Conservation (phyloP, 768 basidiomycete species). For the Rhizopogon vesiculosus region DNA sequence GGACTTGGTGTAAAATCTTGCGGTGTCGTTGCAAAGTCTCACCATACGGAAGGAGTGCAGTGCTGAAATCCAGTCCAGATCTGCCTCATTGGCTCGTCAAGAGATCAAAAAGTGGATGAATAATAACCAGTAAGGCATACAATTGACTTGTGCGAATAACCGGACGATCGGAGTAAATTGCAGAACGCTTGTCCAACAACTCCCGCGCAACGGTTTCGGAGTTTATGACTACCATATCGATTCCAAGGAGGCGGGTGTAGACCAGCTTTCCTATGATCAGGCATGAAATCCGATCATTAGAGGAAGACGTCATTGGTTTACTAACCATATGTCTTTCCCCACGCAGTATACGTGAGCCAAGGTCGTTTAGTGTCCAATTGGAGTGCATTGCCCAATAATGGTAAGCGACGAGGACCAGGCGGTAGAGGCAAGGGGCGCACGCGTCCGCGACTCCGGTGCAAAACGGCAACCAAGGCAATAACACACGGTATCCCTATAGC, state of each 20-base stretch:
- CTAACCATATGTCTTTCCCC: conserved; percentile 1
- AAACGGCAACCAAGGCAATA: not conserved
- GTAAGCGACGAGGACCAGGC: not conserved
- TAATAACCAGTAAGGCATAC: not conserved
- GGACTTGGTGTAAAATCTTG: conserved; percentile 11
- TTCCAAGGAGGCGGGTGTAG: conserved; percentile 1
- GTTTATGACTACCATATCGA: conserved; percentile 4
- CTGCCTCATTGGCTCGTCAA: conserved; percentile 8
- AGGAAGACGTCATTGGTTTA: not conserved
- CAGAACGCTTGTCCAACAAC: conserved; percentile 1
- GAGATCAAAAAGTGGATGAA: too few species aligned
- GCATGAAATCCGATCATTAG: not conserved
- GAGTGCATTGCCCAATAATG: conserved; percentile 1
- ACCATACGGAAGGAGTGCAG: conserved; percentile 16
- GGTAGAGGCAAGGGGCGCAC: not conserved
- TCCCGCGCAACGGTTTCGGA: conserved; percentile 2
- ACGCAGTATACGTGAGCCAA: conserved; percentile 1
- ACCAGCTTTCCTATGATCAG: not conserved
- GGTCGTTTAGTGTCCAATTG: not conserved
- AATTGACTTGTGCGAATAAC: not conserved
- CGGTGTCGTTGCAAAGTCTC: conserved; percentile 13
- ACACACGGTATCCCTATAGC: not conserved
- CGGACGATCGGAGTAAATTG: conserved; percentile 1
- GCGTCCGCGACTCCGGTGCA: not conserved
- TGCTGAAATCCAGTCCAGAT: conserved; percentile 20